Evolutionary conservation across 129 eudicot species (phyloP).

Genomic region (Artemisia argyi): DNA sequence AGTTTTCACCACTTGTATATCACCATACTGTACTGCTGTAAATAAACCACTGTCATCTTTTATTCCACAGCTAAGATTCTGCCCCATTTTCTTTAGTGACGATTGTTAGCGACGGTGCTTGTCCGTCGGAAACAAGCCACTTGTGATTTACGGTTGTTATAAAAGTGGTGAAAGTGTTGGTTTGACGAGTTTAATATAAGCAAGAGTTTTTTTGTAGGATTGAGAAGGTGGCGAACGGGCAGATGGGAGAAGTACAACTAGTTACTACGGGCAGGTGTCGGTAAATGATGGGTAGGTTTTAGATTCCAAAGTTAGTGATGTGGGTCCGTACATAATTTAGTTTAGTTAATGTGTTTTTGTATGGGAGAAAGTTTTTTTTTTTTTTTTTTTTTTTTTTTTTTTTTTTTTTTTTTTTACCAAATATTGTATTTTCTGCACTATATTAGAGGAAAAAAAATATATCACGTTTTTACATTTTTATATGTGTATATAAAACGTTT

Average conservation of each 20-base stretch:
- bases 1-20: conserved; percentile 47
- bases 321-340: conserved; percentile 19
- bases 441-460: neutral
- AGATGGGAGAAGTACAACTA: conserved; percentile 27
- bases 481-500: no score
- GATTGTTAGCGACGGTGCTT: no score
- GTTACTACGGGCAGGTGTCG: conserved; percentile 39
- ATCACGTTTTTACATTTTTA: no score
- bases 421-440: no score
- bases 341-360: no score
- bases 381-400: no score
- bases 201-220: neutral
- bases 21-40: conserved; percentile 65
- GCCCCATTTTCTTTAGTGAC: conserved; percentile 58
- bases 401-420: no score
- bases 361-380: no score
- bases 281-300: conserved; percentile 33
- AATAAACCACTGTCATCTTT: conserved; percentile 60
- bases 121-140: conserved; percentile 27
- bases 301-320: conserved; percentile 33
- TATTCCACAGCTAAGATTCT: conserved; percentile 66
- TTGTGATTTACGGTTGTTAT: conserved; percentile 19
- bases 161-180: no score
- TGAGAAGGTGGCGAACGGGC: conserved; percentile 44
- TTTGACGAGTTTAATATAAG: no score